Evolutionary conservation across 202 grass and related monocot species (phyloP).

Genomic region (Digitaria exilis): DNA sequence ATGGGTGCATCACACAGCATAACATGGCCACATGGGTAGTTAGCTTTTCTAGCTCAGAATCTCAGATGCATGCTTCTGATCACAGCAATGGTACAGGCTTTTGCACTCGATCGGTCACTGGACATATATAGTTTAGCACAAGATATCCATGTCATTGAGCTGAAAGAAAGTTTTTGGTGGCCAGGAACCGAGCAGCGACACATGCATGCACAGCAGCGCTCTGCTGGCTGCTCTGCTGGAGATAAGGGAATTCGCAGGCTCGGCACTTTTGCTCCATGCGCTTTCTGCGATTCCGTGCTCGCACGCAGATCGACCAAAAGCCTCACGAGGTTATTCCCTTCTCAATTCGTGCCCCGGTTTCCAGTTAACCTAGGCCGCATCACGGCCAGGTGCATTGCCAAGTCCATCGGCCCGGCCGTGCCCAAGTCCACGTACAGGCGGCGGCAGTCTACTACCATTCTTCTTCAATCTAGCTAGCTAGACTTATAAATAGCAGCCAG

Average conservation of each 20-base stretch:
- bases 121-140: background rate
- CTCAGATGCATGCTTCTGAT: background rate
- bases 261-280: slow-evolving; percentile 4
- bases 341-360: no score
- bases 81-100: background rate
- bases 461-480: background rate
- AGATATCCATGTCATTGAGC: background rate
- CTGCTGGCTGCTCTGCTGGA: slow-evolving; percentile 10
- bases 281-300: slow-evolving; percentile 39
- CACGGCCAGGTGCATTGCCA: slow-evolving; percentile 53
- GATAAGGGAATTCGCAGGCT: slow-evolving; percentile 55
- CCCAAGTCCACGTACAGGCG: slow-evolving; percentile 20
- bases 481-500: slow-evolving; percentile 55
- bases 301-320: slow-evolving; percentile 4
- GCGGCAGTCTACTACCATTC: background rate
- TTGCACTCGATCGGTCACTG: background rate
- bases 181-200: slow-evolving; percentile 28
- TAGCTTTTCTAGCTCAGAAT: background rate
- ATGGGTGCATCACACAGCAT: background rate
- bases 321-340: slow-evolving; percentile 45
- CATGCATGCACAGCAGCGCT: background rate
- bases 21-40: background rate
- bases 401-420: slow-evolving; percentile 30
- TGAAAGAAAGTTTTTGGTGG: slow-evolving; percentile 38
- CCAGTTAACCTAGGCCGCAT: slow-evolving; percentile 51